Evolutionary conservation across 129 eudicot genomes (phyloP), one percentile per base, ranked within the genome.

Genomic region (Lactuca sativa): DNA sequence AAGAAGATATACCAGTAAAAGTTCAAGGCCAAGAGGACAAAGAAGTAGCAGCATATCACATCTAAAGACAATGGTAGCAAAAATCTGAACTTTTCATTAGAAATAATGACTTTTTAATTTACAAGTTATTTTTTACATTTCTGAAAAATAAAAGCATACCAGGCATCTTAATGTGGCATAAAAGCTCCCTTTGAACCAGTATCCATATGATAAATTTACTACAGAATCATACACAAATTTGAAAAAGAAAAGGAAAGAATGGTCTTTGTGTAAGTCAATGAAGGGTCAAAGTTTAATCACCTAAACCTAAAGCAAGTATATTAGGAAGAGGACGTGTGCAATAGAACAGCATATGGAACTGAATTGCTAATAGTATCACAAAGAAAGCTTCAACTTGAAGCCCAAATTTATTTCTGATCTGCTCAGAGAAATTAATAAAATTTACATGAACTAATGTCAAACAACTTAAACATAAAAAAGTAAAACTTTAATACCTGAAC

Each of bases 251-350:
- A 11, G 62, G 52, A 80, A 61, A 53, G 16, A 47, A 21, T 36
- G 57, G 33, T 66, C 12, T 32, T 21, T 47, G 43, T 61, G 34
- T 43, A 14, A 32, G 52, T 44, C 44, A 17, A 47, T 4, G 15
- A 5, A 33, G 66, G 69, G 63, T 38, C 41, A 53, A 53, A 62
- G 37, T 60, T 54, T 25, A 56, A 70, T 87, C 72, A 95, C 99
- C 99, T 82, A 95, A 80, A 59, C 90, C 99, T 68, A 87, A 72
- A n/a, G 99, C 97, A 79, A 95, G 57, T 78, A 87, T 87, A 73
- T 95, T 95, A 61, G 99, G 99, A 85, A 95, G 99, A 60, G 99
- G 95, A 40, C 99, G 97, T 49, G 99, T 82, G 87, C 96, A 81
- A 73, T 95, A 95, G 82, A 90, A 95, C 83, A 95, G 74, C 86